phyloP scores from a whole-genome alignment of 176 grass and related monocot species.

The Oryza coarctata region DNA sequence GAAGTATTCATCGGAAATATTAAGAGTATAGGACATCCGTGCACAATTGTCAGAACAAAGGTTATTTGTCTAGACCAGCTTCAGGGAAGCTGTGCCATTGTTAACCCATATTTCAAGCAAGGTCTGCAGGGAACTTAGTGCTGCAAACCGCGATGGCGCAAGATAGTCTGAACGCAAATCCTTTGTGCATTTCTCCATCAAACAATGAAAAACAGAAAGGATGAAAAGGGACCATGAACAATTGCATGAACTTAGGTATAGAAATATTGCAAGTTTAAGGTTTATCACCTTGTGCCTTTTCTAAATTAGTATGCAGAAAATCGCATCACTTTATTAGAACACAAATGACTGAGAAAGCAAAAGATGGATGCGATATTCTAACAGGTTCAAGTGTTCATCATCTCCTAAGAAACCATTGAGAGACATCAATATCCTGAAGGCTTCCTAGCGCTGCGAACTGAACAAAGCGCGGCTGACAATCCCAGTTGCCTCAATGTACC shows the following conservation, averaged over 20 bases:
- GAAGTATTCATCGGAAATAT: conserved; percentile 23
- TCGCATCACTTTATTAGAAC: background rate
- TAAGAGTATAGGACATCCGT: background rate
- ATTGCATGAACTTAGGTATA: background rate
- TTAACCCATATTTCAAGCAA: background rate
- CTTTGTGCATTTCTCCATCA: background rate
- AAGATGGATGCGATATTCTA: background rate
- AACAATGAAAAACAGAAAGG: background rate
- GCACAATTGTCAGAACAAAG: conserved; percentile 25
- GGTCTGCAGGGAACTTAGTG: background rate
- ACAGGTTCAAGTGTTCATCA: background rate
- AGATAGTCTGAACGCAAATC: background rate
- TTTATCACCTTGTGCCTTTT: background rate
- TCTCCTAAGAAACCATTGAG: background rate
- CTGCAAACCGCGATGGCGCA: background rate
- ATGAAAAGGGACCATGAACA: background rate
- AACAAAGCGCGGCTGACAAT: conserved; percentile 49
- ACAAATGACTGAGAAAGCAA: background rate
- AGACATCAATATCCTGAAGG: background rate
- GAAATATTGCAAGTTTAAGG: background rate
- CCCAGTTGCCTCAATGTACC: conserved; percentile 57
- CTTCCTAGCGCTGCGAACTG: conserved; percentile 23
- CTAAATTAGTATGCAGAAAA: background rate
- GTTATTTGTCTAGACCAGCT: background rate
- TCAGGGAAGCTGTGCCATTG: background rate